Evolutionary conservation across 257 asterid genomes (phyloP).

Genomic region (Solanum etuberosum): DNA sequence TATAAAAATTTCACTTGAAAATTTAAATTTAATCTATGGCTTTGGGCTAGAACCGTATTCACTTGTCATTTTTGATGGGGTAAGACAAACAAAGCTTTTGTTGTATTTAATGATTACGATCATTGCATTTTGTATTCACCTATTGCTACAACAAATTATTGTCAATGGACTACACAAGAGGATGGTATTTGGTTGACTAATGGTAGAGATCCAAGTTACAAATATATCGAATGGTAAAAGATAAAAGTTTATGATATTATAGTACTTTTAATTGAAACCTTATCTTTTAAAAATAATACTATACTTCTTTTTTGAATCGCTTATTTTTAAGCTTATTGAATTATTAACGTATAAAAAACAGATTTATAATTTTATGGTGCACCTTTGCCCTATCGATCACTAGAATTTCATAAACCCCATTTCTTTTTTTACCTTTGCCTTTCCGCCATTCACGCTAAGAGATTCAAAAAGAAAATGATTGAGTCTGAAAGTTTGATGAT

Average conservation of each 20-base stretch:
- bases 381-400: neutral
- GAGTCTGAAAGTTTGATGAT: neutral
- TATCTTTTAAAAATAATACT: neutral
- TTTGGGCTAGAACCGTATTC: neutral
- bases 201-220: neutral
- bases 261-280: neutral
- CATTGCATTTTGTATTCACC: neutral
- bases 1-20: neutral
- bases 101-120: too few relatives aligned
- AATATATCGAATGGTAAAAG: neutral
- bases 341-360: fast-evolving
- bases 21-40: neutral
- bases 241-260: neutral
- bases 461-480: neutral
- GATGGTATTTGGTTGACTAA: neutral
- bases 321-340: neutral
- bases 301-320: fast-evolving
- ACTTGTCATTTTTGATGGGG: neutral
- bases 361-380: neutral
- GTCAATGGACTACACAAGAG: neutral
- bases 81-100: neutral
- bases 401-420: neutral
- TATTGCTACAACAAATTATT: neutral
- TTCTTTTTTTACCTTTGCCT: neutral
- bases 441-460: neutral